Base-by-base conservation (phyloP, 2,329 filamentous ascomycete genomes). In the Scolecobasidium constrictum region DNA sequence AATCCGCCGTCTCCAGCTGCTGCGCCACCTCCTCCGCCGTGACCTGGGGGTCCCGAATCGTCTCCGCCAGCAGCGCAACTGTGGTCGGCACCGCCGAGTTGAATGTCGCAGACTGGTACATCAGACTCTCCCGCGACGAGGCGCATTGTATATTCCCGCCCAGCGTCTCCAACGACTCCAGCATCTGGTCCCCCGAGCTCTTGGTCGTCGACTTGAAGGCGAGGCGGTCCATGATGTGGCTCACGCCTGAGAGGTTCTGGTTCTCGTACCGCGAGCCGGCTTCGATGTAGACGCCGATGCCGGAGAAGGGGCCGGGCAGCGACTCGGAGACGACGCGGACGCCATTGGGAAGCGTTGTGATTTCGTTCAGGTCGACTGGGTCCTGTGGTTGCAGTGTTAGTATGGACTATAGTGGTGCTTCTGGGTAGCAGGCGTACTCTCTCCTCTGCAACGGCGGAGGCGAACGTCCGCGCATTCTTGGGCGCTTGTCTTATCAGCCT, bases 71-170 rank as follows among this genome's bases (percentile, higher is more conserved):
- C 15, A 98, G 66, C 21, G 73, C 86, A 18, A 94, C 77, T 11
- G 90, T 86, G 6, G 78, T 78, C 5, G 85, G 81, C 6, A 98
- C 87, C 15, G 86, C 82, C 19, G 81, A 82, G 68, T 98, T 98
- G 75, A 98, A 98, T 21, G 88, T 95, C 19, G 92, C 92, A 1
- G 87, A 86, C 64, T 98, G 92, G 69, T 98, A 98, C 92, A 98
- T 98, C 66, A 98, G 77, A 44, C 86, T 86, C 65, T 98, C 92
- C 50, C 92, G 75, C 2, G 87, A 94, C 2, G 88, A 95, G 9
- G 90, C 88, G 65, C 92, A 98, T 65, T 96, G 88, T 46, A 98
- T 90, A 60, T 95, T 95, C 22, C 92, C 92, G 26, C 92, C 92
- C 3, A 98, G 70, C 0, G 80, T 81, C 64, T 96, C 92, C 23